A percentile compares a stretch with the other conserved stretches of the same genome.
Conservation (phyloP, 768 basidiomycete species). For the Mycena latifolia region DNA sequence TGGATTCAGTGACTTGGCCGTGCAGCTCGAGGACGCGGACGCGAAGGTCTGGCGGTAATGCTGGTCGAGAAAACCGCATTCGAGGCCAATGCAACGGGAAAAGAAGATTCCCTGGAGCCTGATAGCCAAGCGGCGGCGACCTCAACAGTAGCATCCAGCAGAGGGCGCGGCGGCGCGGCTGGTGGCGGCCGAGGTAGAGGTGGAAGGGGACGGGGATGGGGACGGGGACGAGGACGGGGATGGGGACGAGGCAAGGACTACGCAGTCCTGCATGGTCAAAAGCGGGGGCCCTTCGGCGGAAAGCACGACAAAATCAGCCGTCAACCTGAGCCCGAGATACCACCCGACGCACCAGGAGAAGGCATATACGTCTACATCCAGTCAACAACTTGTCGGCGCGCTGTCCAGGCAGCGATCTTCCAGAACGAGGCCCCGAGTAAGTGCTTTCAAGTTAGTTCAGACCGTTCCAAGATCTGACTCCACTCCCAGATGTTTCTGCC, state of each 20-base stretch:
- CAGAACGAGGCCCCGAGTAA: background rate
- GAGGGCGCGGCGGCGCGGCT: too few species aligned
- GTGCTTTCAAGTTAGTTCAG: too few species aligned
- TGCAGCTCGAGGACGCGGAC: background rate
- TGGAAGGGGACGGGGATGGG: conserved; percentile 6
- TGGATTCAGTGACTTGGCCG: conserved; percentile 1
- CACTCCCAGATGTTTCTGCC: background rate
- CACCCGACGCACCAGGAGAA: conserved; percentile 38
- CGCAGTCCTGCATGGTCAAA: conserved; percentile 24
- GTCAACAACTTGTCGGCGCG: conserved; percentile 41
- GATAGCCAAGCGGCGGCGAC: too few species aligned
- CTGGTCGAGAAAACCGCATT: conserved; percentile 8
- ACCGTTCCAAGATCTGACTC: background rate
- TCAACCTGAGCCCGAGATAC: conserved; percentile 24
- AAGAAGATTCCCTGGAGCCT: too few species aligned
- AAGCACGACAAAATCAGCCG: conserved; percentile 17
- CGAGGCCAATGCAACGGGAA: background rate
- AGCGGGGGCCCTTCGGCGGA: conserved; percentile 27
- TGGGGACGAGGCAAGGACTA: conserved; percentile 19
- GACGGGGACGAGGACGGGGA: conserved; percentile 9
- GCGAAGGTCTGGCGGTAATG: background rate
- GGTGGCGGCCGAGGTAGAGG: background rate
- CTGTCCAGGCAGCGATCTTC: conserved; percentile 5
- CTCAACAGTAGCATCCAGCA: too few species aligned
- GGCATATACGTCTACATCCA: conserved; percentile 46